A percentile compares a stretch with the other conserved stretches of the same genome.
These are phyloP conservation scores for Beta macrorhiza DNA, from an alignment of 179 eudicot genomes.

Conservation along the genomic window DNA sequence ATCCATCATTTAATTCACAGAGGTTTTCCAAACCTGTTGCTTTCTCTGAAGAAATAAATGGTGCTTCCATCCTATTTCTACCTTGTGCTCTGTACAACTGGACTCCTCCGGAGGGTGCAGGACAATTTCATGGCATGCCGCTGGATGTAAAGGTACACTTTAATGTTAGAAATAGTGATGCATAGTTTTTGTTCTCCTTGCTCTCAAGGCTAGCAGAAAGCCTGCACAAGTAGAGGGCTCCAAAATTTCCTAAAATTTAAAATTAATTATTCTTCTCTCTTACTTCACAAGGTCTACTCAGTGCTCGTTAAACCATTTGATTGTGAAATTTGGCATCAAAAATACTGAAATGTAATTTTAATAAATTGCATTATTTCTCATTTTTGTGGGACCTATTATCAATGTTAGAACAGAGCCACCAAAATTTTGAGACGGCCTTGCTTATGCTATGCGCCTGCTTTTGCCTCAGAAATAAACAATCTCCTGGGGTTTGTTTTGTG, in stretches of 20 bases:
- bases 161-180: background rate
- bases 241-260: too few species aligned
- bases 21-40: constrained; percentile 59
- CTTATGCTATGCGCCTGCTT: background rate
- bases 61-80: constrained; percentile 69
- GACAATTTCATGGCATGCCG: constrained; percentile 99
- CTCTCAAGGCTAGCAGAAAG: too few species aligned
- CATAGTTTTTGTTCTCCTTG: too few species aligned
- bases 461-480: background rate
- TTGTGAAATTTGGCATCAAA: too few species aligned
- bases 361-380: too few species aligned
- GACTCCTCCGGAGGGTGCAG: constrained; percentile 99
- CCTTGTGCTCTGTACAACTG: constrained; percentile 86
- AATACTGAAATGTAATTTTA: too few species aligned
- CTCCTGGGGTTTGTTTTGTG: background rate
- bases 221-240: too few species aligned
- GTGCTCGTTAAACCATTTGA: too few species aligned
- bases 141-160: constrained; percentile 81
- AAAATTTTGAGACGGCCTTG: background rate
- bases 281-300: too few species aligned
- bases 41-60: constrained; percentile 53
- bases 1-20: constrained; percentile 55
- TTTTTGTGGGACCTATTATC: too few species aligned
- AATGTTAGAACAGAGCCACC: too few species aligned
- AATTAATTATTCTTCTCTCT: too few species aligned